Base-by-base conservation (phyloP, 148 eudicot genomes). In the Arbutus unedo region DNA sequence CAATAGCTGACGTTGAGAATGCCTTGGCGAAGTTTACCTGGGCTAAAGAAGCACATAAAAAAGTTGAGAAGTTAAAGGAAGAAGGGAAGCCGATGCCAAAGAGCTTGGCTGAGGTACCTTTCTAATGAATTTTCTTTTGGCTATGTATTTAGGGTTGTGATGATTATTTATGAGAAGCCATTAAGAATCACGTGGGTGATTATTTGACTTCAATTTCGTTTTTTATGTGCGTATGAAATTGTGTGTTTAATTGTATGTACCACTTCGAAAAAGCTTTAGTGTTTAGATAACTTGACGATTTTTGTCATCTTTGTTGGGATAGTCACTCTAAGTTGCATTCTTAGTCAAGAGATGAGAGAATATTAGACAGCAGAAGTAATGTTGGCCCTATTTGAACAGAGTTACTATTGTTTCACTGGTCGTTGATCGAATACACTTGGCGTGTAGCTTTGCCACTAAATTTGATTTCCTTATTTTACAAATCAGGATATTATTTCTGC, bases 51-150 rank as follows among this genome's bases (percentile, higher is more conserved):
- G 98, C 97, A 67, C 93, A 95, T 74, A 84, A 45, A 80, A 95
- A 93, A 86, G 53, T 95, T 71, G 92, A 89, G 84, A 90, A 92
- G 89, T 83, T 95, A 53, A 92, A 91, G 89, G 93, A 89, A 72
- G 97, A 95, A 88, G 98, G 98, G 74, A 95, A 95, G 82, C 98
- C 98, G 41, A 78, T 93, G 88, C 98, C 98, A 47, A 95, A 78
- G 83, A 87, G 78, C 83, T 71, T 92, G 87, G 94, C 87, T 0
- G 98, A 93, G 97, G 98, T 95, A 91, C n/a, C 71, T 60, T 51
- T 82, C 43, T 59, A 3, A 45, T 62, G 67, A 8, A 16, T 41
- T 80, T 80, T 9, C 31, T 8, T 50, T 44, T 31, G 68, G 5
- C 41, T 41, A 45, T 59, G 25, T 25, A 14, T n/a, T 6, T 76